phyloP scores from a whole-genome alignment of 441 rosid species.

The Sinapis alba region DNA sequence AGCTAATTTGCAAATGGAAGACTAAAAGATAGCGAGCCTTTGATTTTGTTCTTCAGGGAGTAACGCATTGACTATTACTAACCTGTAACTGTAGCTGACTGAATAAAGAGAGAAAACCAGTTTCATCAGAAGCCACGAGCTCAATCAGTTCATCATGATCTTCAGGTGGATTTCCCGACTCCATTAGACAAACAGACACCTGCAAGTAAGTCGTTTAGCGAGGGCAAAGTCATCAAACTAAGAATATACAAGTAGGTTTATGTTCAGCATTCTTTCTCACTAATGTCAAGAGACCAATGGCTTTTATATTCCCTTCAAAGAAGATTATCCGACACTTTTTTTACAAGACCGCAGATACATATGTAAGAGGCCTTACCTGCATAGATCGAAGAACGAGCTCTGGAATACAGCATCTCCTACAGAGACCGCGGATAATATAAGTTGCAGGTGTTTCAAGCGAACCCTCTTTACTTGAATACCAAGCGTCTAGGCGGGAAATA shows the following conservation, averaged over 20 bases:
- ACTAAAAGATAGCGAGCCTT: background rate
- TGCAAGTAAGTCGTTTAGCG: conserved; percentile 32
- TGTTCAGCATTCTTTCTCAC: conserved; percentile 3
- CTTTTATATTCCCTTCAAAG: background rate
- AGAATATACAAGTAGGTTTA: background rate
- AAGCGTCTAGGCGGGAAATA: conserved; percentile 94
- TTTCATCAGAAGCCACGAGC: conserved; percentile 72
- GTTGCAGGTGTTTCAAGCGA: conserved; percentile 78
- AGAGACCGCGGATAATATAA: conserved; percentile 81
- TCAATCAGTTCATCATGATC: conserved; percentile 82
- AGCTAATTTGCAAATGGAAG: background rate
- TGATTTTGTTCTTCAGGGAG: conserved; percentile 7
- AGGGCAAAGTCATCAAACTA: background rate
- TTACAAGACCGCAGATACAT: background rate
- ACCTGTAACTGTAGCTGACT: conserved; percentile 97
- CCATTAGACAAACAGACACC: conserved; percentile 84
- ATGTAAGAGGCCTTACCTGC: conserved; percentile 59
- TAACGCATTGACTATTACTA: conserved; percentile 5
- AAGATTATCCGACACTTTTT: background rate
- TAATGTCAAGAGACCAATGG: conserved; percentile 7
- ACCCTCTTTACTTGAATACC: conserved; percentile 85
- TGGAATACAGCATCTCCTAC: conserved; percentile 95
- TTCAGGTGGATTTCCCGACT: conserved; percentile 70
- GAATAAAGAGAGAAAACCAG: conserved; percentile 75
- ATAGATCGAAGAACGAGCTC: conserved; percentile 87